Evolutionary conservation across 2,329 filamentous ascomycete species (phyloP), one percentile per base, ranked within the genome.

Genomic region (Fusarium agapanthi): DNA sequence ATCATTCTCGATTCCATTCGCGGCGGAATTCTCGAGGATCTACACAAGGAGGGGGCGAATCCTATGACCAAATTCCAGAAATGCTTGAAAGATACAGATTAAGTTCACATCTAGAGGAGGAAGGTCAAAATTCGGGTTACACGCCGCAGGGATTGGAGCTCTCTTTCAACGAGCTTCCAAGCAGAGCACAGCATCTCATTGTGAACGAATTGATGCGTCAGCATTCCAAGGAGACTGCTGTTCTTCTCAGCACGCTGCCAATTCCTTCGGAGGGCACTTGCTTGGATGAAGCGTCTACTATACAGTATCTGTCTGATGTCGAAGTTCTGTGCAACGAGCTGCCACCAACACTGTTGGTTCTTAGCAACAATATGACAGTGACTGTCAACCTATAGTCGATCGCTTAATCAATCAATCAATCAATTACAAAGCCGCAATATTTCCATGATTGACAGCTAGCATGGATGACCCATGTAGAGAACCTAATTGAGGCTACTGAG

Each of bases 281-380:
- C 77, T 83, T 87, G 65, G 92, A 91, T 69, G 92, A 94, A 79
- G 84, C 85, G 44, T 90, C 92, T 24, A 93, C 92, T 75, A 83
- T 93, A 64, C 88, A 88, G 69, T 97, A 96, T 80, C 84, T 97
- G 53, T 91, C 89, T 55, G 92, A 95, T 80, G 85, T 95, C 67
- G 93, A 96, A 80, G 88, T 96, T 5, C 82, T 97, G 65, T 95
- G 92, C 80, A 89, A 92, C 76, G 92, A 89, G 16, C 83, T 95
- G 69, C 93, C 94, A 34, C 94, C 94, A 2, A 89, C 90, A 50
- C 80, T 97, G 76, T 84, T 97, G 80, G 92, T 97, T 43, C 88
- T 97, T 81, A 95, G 92, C 81, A 97, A 97, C 81, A 94, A 91
- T 77, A 95, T 97, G 92, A 97, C 93, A 22, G 94, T 97, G 51